A percentile compares a stretch with the other conserved stretches of the same genome.
Evolutionary conservation across 257 asterid genomes (phyloP).

Genomic region (Solanum peruvianum): DNA sequence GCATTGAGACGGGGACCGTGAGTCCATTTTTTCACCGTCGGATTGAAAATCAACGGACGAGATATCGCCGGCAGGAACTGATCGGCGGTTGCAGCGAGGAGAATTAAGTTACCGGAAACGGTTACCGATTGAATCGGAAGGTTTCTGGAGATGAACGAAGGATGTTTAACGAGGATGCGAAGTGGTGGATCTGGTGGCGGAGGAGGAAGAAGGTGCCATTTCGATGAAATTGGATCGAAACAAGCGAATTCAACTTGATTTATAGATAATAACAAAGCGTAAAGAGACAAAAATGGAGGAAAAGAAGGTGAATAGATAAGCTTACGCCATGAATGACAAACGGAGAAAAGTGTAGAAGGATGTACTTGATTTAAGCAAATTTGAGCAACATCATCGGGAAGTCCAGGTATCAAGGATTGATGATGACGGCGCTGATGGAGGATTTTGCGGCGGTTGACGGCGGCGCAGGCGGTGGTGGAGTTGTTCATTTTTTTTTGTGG

Average conservation of each 20-base stretch:
- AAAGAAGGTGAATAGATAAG: slow-evolving; percentile 61
- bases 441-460: not conserved
- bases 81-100: slow-evolving; percentile 69
- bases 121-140: slow-evolving; percentile 58
- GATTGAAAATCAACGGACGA: slow-evolving; percentile 48
- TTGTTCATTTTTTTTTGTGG: slow-evolving; percentile 31
- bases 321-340: slow-evolving; percentile 68
- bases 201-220: slow-evolving; percentile 52
- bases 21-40: slow-evolving; percentile 25
- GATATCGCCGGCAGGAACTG: slow-evolving; percentile 55
- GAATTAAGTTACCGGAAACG: slow-evolving; percentile 38
- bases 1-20: slow-evolving; percentile 38
- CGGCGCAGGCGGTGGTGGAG: slow-evolving; percentile 1
- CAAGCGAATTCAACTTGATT: slow-evolving; percentile 20
- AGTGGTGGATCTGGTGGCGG: slow-evolving; percentile 38
- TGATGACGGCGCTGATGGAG: not conserved
- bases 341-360: slow-evolving; percentile 44
- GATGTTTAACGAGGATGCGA: slow-evolving; percentile 52
- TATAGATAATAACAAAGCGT: slow-evolving; percentile 26
- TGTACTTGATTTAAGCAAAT: slow-evolving; percentile 44
- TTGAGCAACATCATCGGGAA: slow-evolving; percentile 64
- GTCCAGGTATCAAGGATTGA: slow-evolving; percentile 44
- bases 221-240: slow-evolving; percentile 60
- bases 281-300: slow-evolving; percentile 67
- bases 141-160: slow-evolving; percentile 64